Evolutionary conservation across 805 yeast species (phyloP), one percentile per base, ranked within the genome.

Genomic region (Ogataea neopini): DNA sequence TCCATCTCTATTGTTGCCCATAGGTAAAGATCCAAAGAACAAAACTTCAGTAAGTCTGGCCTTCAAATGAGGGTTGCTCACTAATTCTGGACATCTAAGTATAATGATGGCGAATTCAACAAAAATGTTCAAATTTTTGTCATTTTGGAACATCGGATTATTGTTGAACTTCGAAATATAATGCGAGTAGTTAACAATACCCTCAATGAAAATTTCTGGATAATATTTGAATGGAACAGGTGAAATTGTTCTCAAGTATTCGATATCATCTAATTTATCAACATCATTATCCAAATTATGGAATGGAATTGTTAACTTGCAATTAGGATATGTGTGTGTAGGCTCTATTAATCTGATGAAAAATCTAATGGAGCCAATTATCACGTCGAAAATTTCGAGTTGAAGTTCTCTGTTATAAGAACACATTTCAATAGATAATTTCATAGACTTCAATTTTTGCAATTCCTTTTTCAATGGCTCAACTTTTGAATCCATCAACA

Each of bases 31-130:
- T 0, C 98, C 98, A 52, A 76, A 72, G 57, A 85, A 89, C 44
- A 94, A 71, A 20, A 88, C 75, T 63, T 92, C 96, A 17, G 88
- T 86, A 43, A 94, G 70, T 59, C 84, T 80, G 15, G 95, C 83
- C 60, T 94, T 92, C 70, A 94, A 75, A 70, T 94, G 97, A 0
- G 99, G 99, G 61, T 94, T 94, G 45, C 94, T 88, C 43, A 94
- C 75, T 30, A 87, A 63, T 62, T 87, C 94, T 1, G 94, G 91
- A 62, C 94, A 86, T 64, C 97, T 80, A 61, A 94, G 70, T 48
- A 91, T 75, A 1, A 83, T 76, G 14, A 90, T 83, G 0, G 84
- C 74, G 63, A 89, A 83, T 53, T 88, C 90, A 38, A 88, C 79
- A 53, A 87, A 79, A 6, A 74, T 68, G 28, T 72, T 68, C 43